Evolutionary conservation across 1,139 yeast species (phyloP).

Genomic region (Saccharomyces hybrid): DNA sequence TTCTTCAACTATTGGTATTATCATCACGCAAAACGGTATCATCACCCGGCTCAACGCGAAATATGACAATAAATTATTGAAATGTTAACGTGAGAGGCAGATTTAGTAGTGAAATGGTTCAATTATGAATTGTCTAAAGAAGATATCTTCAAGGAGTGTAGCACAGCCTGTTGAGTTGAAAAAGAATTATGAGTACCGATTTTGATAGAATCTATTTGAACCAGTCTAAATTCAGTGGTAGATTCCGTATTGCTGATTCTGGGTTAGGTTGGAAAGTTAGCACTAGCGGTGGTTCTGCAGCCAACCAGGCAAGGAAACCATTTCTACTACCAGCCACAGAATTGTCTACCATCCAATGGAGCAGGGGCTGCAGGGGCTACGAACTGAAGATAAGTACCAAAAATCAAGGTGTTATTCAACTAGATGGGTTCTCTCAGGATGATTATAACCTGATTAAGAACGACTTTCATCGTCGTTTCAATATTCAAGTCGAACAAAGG

Average conservation of each 20-base stretch:
- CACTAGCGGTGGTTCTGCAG: constrained; percentile 47
- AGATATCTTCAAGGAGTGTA: background rate
- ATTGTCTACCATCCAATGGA: constrained; percentile 76
- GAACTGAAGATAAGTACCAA: constrained; percentile 86
- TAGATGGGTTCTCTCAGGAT: constrained; percentile 85
- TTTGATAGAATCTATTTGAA: constrained; percentile 85
- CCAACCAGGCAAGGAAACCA: constrained; percentile 49
- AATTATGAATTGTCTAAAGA: background rate
- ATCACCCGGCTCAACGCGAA: background rate
- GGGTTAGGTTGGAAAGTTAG: constrained; percentile 96
- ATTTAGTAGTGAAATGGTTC: too few relatives aligned
- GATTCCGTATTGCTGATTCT: constrained; percentile 88
- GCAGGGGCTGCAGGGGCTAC: constrained; percentile 87
- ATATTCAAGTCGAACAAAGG: constrained; percentile 62
- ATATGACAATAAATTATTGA: background rate
- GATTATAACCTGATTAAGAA: constrained; percentile 77
- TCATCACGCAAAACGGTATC: background rate
- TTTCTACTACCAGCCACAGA: constrained; percentile 82
- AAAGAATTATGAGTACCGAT: constrained; percentile 36
- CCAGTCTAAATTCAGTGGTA: constrained; percentile 76
- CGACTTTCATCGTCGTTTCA: constrained; percentile 74
- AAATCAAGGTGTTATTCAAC: constrained; percentile 73
- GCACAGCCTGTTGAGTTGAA: background rate
- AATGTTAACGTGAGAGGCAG: background rate
- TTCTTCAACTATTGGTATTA: background rate